A percentile compares a stretch with the other conserved stretches of the same genome.
These are phyloP conservation scores for Ceratobasidium sp. DNA, from an alignment of 1,284 basidiomycete species.

Conservation along the genomic window DNA sequence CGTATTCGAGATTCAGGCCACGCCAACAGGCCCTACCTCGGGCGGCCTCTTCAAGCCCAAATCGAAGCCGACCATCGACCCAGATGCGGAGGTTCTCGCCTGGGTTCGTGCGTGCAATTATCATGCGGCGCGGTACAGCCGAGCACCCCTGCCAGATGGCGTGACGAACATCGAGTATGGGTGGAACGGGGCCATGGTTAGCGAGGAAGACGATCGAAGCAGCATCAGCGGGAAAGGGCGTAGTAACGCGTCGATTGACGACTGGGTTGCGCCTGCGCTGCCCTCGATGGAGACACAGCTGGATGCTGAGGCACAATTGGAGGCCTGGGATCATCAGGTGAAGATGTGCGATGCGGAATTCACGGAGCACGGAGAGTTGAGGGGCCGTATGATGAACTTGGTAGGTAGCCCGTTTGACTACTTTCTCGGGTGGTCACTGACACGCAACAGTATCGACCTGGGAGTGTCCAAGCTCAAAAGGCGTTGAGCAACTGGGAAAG, in stretches of 20 bases:
- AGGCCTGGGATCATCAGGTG: slow-evolving; percentile 28
- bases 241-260: slow-evolving; percentile 24
- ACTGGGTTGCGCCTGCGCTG: slow-evolving; percentile 35
- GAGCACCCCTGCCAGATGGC: slow-evolving; percentile 39
- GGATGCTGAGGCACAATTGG: slow-evolving; percentile 27
- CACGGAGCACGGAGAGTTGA: slow-evolving; percentile 41
- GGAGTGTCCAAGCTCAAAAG: slow-evolving; percentile 42
- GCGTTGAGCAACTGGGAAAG: slow-evolving; percentile 42
- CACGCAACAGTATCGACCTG: slow-evolving; percentile 29
- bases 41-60: slow-evolving; percentile 25
- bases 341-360: slow-evolving; percentile 32
- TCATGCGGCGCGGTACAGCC: slow-evolving; percentile 42
- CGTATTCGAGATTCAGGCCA: slow-evolving; percentile 40
- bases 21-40: not conserved
- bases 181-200: slow-evolving; percentile 24
- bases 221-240: slow-evolving; percentile 11
- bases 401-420: slow-evolving; percentile 2
- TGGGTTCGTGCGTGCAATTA: slow-evolving; percentile 43
- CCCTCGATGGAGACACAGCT: slow-evolving; percentile 16
- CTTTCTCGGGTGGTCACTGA: not conserved
- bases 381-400: slow-evolving; percentile 41
- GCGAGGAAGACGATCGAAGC: slow-evolving; percentile 35
- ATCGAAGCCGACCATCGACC: slow-evolving; percentile 15
- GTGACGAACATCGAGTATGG: slow-evolving; percentile 43
- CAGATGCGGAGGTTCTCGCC: slow-evolving; percentile 38